Conservation (phyloP, 495 filamentous ascomycete species). For the Penicillium fimorum region DNA sequence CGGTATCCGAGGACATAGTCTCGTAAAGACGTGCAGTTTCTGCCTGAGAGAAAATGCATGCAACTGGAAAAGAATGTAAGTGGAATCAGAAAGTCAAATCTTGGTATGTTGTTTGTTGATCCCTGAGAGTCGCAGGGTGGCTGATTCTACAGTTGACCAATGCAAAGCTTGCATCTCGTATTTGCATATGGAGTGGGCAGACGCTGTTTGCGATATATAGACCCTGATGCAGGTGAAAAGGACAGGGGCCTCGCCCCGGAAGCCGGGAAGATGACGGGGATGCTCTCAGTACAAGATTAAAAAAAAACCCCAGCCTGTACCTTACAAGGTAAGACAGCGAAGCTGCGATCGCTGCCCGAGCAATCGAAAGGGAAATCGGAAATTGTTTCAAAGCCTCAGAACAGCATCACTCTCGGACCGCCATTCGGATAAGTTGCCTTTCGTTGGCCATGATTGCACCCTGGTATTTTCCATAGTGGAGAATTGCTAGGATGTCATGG, state of each 20-base stretch:
- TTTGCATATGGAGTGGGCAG: not conserved
- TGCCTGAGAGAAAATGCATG: not conserved
- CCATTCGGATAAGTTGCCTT: not conserved
- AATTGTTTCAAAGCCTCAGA: conserved; percentile 2
- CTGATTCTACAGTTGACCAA: conserved; percentile 7
- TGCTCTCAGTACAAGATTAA: not conserved
- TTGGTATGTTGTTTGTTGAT: conserved; percentile 10
- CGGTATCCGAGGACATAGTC: not conserved
- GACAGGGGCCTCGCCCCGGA: not conserved
- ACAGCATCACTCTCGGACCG: not conserved
- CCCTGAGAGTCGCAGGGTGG: not conserved
- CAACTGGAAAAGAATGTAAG: conserved; percentile 4
- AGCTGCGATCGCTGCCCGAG: conserved; percentile 5
- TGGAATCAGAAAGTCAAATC: not conserved
- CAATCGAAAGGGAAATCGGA: conserved; percentile 1
- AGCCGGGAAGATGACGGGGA: not conserved
- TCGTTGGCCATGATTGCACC: conserved; percentile 6
- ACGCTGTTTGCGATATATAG: conserved; percentile 3
- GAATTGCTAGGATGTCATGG: conserved; percentile 1
- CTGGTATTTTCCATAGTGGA: conserved; percentile 7
- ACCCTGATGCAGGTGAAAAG: not conserved
- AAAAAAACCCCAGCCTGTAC: not conserved
- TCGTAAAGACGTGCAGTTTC: not conserved
- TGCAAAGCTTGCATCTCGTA: conserved; percentile 9
- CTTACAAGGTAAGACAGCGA: not conserved